Percentiles rank a stretch among this genome's conserved stretches.
These are phyloP conservation scores for Rhododendron griersonianum DNA, from an alignment of 148 eudicot genomes.

Conservation along the genomic window DNA sequence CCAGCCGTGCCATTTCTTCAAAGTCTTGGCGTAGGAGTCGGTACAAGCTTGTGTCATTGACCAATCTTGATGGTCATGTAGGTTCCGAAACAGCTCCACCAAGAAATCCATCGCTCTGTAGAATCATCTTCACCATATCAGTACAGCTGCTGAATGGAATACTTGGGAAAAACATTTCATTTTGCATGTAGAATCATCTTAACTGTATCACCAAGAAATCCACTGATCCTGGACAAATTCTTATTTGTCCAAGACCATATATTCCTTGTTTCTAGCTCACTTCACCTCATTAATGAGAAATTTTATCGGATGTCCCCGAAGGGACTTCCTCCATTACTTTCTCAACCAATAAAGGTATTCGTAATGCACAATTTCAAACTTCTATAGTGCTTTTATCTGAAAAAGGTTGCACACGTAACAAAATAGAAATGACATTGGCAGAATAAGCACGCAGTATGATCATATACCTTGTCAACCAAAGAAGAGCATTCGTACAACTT, in stretches of 20 bases:
- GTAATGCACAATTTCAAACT: not conserved
- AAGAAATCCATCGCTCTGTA: conserved; percentile 90
- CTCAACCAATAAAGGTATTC: not conserved
- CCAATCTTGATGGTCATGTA: conserved; percentile 73
- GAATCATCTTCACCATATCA: not conserved
- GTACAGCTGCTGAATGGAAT: not conserved
- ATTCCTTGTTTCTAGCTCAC: not conserved
- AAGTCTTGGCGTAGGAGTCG: conserved; percentile 78
- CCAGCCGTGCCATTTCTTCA: conserved; percentile 98
- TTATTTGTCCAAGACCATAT: not conserved
- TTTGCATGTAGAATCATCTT: not conserved
- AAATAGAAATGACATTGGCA: not conserved
- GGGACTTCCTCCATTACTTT: not conserved
- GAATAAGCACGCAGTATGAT: not conserved
- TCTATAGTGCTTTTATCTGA: not conserved
- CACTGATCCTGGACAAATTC: not conserved
- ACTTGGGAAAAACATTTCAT: not conserved
- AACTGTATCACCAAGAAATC: no score
- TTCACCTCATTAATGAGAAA: not conserved
- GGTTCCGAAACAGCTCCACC: conserved; percentile 70
- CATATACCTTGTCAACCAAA: conserved; percentile 84
- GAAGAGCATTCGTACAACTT: conserved; percentile 90
- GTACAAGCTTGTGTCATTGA: conserved; percentile 70
- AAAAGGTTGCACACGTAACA: not conserved
- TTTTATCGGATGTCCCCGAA: no score